Conservation (phyloP, 768 basidiomycete species). For the Lentinula detonsa region DNA sequence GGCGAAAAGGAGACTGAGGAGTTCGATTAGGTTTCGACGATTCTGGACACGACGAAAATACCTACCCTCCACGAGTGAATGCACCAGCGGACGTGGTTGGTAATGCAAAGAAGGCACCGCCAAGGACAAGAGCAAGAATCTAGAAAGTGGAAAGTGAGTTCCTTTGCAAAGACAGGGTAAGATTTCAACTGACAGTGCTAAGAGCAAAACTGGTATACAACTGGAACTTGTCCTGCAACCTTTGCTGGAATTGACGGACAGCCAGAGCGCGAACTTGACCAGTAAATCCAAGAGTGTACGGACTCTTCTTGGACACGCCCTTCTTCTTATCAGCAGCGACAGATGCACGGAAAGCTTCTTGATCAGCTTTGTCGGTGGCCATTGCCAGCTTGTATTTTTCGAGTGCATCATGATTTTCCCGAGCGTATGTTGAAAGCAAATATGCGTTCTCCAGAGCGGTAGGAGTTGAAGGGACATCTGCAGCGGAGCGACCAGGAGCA, state of each 20-base stretch:
- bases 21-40: not conserved
- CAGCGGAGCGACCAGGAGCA: conserved; percentile 50
- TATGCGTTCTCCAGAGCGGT: conserved; percentile 63
- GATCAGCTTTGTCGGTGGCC: conserved; percentile 59
- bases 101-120: conserved; percentile 68
- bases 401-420: conserved; percentile 38
- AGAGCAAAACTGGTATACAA: conserved; percentile 65
- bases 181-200: conserved; percentile 34
- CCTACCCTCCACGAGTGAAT: conserved; percentile 75
- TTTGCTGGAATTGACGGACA: conserved; percentile 66
- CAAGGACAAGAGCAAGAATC: conserved; percentile 60
- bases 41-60: not conserved
- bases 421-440: conserved; percentile 38
- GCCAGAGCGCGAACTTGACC: conserved; percentile 70
- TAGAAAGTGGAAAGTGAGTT: conserved; percentile 15
- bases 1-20: conserved; percentile 57
- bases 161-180: not conserved
- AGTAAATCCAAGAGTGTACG: conserved; percentile 76
- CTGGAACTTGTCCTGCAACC: conserved; percentile 74
- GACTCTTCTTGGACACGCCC: conserved; percentile 71
- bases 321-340: conserved; percentile 74
- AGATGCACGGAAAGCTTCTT: conserved; percentile 71
- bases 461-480: conserved; percentile 62
- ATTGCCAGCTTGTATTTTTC: conserved; percentile 48
- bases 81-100: conserved; percentile 72